phyloP scores from a whole-genome alignment of 345 rosid genomes.

The Arabidopsis suecica region DNA sequence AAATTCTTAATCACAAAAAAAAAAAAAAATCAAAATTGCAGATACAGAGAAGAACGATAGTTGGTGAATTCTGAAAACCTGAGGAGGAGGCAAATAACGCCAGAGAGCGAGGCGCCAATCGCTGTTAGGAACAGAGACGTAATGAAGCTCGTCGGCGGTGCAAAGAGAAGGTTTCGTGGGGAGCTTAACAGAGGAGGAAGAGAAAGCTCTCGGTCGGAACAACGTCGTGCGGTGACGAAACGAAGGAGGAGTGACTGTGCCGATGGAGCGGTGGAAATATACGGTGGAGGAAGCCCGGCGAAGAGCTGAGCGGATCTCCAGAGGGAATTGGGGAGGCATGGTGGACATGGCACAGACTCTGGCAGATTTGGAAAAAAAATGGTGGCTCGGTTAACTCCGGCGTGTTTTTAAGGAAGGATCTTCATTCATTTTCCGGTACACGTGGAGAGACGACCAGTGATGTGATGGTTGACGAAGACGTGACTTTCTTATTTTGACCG shows the following conservation, averaged over 20 bases:
- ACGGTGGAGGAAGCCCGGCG: slow-evolving; percentile 53
- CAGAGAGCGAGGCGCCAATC: slow-evolving; percentile 96
- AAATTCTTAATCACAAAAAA: background rate
- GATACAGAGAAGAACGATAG: slow-evolving; percentile 23
- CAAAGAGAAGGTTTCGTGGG: slow-evolving; percentile 73
- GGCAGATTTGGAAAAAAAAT: slow-evolving; percentile 22
- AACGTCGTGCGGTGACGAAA: slow-evolving; percentile 25
- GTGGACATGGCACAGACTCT: slow-evolving; percentile 36
- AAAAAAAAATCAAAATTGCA: background rate
- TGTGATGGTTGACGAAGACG: slow-evolving; percentile 5
- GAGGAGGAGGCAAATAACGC: slow-evolving; percentile 71
- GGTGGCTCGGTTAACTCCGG: slow-evolving; percentile 9
- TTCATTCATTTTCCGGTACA: slow-evolving; percentile 23
- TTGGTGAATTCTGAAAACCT: slow-evolving; percentile 40
- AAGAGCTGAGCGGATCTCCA: slow-evolving; percentile 61
- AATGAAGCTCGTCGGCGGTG: slow-evolving; percentile 97
- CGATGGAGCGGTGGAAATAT: slow-evolving; percentile 27
- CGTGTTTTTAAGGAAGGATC: slow-evolving; percentile 7
- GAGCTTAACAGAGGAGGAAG: slow-evolving; percentile 43
- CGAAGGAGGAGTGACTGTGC: slow-evolving; percentile 28
- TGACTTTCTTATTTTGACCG: slow-evolving; percentile 28
- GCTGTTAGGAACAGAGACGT: slow-evolving; percentile 64
- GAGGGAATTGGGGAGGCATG: slow-evolving; percentile 47
- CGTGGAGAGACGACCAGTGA: slow-evolving; percentile 43
- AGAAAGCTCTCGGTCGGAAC: slow-evolving; percentile 43